Percentiles rank a stretch among this genome's conserved stretches.
Conservation (phyloP, 2,329 filamentous ascomycete species). For the Trichocomaceae sp. region DNA sequence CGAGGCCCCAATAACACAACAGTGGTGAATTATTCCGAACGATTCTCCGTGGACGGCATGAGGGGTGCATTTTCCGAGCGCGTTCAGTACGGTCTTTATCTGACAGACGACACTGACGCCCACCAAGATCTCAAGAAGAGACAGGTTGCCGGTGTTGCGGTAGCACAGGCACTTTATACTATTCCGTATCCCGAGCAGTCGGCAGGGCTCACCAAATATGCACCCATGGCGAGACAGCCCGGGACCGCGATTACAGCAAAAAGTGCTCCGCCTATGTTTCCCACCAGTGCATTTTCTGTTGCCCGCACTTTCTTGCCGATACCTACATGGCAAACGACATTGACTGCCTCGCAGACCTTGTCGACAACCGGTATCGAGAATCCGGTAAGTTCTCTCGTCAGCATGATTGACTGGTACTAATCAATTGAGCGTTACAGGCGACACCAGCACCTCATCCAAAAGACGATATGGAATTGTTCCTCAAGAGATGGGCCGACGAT, state of each 20-base stretch:
- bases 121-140: slow-evolving; percentile 24
- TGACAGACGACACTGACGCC: slow-evolving; percentile 21
- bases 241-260: slow-evolving; percentile 53
- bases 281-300: slow-evolving; percentile 50
- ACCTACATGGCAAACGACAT: slow-evolving; percentile 44
- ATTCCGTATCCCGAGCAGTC: slow-evolving; percentile 51
- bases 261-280: slow-evolving; percentile 44
- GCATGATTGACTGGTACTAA: slow-evolving; percentile 9
- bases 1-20: slow-evolving; percentile 45
- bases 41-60: slow-evolving; percentile 61
- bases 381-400: slow-evolving; percentile 43
- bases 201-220: slow-evolving; percentile 52
- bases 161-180: slow-evolving; percentile 14
- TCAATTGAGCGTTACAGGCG: slow-evolving; percentile 36
- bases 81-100: slow-evolving; percentile 21
- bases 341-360: slow-evolving; percentile 47
- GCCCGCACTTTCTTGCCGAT: slow-evolving; percentile 46
- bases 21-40: slow-evolving; percentile 54
- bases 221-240: slow-evolving; percentile 55
- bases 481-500: slow-evolving; percentile 53
- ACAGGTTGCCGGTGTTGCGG: slow-evolving; percentile 18
- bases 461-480: slow-evolving; percentile 51
- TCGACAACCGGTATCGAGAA: slow-evolving; percentile 50
- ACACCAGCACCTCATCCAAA: slow-evolving; percentile 47
- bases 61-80: slow-evolving; percentile 50